phyloP scores from a whole-genome alignment of 148 eudicot genomes.

The Fagopyrum tataricum region DNA sequence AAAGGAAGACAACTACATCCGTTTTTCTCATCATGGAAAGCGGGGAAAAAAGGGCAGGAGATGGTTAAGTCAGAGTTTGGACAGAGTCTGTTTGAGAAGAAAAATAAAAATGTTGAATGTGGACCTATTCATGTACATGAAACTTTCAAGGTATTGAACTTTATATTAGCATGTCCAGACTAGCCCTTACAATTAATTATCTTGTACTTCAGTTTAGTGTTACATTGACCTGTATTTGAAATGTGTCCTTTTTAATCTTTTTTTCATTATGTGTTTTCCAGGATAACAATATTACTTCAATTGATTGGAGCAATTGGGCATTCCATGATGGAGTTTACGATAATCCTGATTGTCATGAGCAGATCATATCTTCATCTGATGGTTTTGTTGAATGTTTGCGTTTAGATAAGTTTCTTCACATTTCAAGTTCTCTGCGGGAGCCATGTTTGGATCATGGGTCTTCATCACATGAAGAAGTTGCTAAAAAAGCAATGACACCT shows the following conservation, averaged over 20 bases:
- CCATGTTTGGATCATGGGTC: constrained; percentile 16
- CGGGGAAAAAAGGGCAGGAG: constrained; percentile 46
- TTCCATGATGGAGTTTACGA: constrained; percentile 37
- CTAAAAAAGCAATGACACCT: not conserved
- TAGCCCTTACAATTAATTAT: not conserved
- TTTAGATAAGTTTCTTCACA: constrained; percentile 31
- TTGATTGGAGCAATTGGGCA: constrained; percentile 76
- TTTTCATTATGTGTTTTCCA: constrained; percentile 20
- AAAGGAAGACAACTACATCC: constrained; percentile 87
- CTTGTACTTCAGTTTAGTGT: not conserved
- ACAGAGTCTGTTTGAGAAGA: constrained; percentile 28
- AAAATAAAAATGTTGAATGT: constrained; percentile 32
- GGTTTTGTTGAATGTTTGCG: constrained; percentile 30
- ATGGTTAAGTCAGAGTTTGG: constrained; percentile 30
- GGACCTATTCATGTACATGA: constrained; percentile 87
- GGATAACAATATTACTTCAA: constrained; percentile 35
- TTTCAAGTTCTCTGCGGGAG: constrained; percentile 27
- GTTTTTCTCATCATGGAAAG: constrained; percentile 63
- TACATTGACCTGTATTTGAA: not conserved
- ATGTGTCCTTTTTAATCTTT: not conserved
- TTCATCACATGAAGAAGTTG: constrained; percentile 19
- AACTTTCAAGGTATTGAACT: constrained; percentile 42
- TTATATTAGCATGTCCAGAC: not conserved
- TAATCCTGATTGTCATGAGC: constrained; percentile 20
- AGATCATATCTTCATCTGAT: constrained; percentile 23